These are phyloP conservation scores for Glycine tomentella DNA, from an alignment of 306 rosid species.

Conservation along the genomic window DNA sequence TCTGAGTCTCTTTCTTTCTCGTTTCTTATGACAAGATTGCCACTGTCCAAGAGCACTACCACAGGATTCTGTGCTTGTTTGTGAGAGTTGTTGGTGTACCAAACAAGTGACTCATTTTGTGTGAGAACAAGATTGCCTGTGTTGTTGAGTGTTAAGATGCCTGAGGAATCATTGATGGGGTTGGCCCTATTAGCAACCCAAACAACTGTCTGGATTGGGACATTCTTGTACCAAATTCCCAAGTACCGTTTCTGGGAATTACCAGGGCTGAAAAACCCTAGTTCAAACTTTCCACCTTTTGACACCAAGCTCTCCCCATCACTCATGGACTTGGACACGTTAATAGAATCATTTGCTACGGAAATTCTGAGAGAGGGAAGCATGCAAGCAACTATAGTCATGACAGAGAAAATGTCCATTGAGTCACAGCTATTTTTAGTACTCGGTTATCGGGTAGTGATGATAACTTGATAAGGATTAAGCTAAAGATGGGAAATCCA, in stretches of 20 bases:
- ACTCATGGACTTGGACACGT: slow-evolving; percentile 25
- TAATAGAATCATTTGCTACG: slow-evolving; percentile 38
- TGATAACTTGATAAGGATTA: too few relatives aligned
- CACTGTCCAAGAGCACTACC: slow-evolving; percentile 39
- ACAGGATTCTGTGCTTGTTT: slow-evolving; percentile 29
- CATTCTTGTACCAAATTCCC: slow-evolving; percentile 11
- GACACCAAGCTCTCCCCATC: slow-evolving; percentile 54
- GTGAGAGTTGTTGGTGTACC: slow-evolving; percentile 34
- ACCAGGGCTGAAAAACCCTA: slow-evolving; percentile 24
- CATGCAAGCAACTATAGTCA: slow-evolving; percentile 6
- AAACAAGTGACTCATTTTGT: neutral
- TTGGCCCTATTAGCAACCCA: slow-evolving; percentile 21
- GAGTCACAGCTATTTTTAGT: too few relatives aligned
- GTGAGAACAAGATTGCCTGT: slow-evolving; percentile 41
- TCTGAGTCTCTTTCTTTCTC: neutral
- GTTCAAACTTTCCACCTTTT: slow-evolving; percentile 44
- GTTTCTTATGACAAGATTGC: slow-evolving; percentile 50
- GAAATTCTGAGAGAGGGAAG: slow-evolving; percentile 23
- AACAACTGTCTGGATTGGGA: neutral
- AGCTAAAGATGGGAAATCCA: too few relatives aligned
- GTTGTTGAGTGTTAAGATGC: slow-evolving; percentile 15
- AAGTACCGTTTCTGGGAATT: neutral
- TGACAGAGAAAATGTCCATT: slow-evolving; percentile 14
- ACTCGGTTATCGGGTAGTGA: too few relatives aligned
- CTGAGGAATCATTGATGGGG: slow-evolving; percentile 47